Percentiles rank a stretch among this genome's conserved stretches.
Conservation (phyloP, 371 early-diverging fungal species). For the Batrachochytrium dendrobatidis region DNA sequence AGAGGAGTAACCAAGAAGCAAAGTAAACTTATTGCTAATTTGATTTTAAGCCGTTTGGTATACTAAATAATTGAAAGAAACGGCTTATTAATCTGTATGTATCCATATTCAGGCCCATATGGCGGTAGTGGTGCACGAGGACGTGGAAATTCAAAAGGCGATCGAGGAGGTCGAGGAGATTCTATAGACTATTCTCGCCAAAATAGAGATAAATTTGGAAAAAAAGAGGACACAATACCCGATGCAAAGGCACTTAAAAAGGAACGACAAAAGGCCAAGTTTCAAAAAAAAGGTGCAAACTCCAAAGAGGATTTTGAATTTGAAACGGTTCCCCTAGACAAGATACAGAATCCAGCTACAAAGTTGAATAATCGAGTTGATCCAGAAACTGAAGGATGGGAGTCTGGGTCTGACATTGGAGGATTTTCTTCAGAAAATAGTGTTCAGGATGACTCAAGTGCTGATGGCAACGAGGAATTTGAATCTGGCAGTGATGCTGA, state of each 20-base stretch:
- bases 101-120: neutral
- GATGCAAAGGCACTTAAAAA: neutral
- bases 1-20: no score
- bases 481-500: constrained; percentile 2
- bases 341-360: neutral
- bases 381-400: neutral
- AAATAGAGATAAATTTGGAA: neutral
- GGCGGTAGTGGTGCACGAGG: neutral
- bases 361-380: neutral
- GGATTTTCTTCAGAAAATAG: neutral
- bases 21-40: no score
- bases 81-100: no score
- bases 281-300: neutral
- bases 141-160: neutral
- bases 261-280: neutral
- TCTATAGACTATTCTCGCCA: neutral
- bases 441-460: neutral
- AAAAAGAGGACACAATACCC: neutral
- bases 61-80: no score
- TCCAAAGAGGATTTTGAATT: constrained; percentile 9
- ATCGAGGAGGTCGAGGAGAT: neutral
- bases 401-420: neutral
- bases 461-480: neutral
- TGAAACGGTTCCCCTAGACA: constrained; percentile 7
- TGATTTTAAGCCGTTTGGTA: no score